Conservation (phyloP, 2,329 filamentous ascomycete genomes). For the Aspergillus pseudonomiae region DNA sequence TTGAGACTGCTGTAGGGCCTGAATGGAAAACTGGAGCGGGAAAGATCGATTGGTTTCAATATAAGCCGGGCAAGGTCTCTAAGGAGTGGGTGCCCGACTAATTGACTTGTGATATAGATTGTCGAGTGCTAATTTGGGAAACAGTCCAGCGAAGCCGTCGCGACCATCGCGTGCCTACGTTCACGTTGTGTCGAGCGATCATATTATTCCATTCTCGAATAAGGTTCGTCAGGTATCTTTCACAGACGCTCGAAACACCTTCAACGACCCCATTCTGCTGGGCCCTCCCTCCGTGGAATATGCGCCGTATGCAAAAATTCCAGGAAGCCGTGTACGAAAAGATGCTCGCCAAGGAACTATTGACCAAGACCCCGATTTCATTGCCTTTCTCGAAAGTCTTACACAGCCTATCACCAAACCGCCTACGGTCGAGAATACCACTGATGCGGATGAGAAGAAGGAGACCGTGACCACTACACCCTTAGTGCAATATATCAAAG, state of each 20-base stretch:
- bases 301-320: constrained; percentile 80
- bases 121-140: neutral
- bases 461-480: constrained; percentile 80
- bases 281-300: constrained; percentile 81
- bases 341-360: constrained; percentile 92
- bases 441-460: constrained; percentile 55
- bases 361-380: constrained; percentile 94
- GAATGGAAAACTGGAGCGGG: constrained; percentile 82
- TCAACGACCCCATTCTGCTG: constrained; percentile 70
- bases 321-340: constrained; percentile 70
- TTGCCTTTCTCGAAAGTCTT: constrained; percentile 84
- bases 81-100: constrained; percentile 67
- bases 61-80: constrained; percentile 73
- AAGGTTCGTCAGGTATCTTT: constrained; percentile 70
- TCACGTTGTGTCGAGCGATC: constrained; percentile 72
- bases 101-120: neutral
- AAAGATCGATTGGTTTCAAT: constrained; percentile 83
- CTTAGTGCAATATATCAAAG: constrained; percentile 83
- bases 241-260: constrained; percentile 79
- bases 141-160: constrained; percentile 81
- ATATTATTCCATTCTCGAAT: constrained; percentile 70
- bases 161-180: constrained; percentile 79
- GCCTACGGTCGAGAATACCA: constrained; percentile 52
- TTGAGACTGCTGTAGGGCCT: constrained; percentile 69
- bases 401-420: constrained; percentile 71